These are phyloP conservation scores for Fusarium caatingaense DNA, from an alignment of 2,329 filamentous ascomycete species.

Conservation along the genomic window DNA sequence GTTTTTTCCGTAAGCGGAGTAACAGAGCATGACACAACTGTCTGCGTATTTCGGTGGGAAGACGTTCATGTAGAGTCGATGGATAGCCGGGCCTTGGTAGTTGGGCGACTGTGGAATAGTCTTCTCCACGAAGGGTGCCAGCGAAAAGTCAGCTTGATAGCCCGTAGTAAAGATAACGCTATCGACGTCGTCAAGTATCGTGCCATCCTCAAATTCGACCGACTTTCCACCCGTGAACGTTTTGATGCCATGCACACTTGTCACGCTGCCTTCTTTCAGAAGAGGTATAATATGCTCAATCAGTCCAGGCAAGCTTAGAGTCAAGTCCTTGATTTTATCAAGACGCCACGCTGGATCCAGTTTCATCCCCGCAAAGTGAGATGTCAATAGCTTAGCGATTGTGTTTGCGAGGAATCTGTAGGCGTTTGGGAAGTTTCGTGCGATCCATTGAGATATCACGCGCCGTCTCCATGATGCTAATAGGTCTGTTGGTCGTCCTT, in stretches of 20 bases:
- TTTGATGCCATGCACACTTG: conserved; percentile 17
- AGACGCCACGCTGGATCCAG: conserved; percentile 18
- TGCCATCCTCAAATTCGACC: conserved; percentile 31
- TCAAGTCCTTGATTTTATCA: conserved; percentile 2
- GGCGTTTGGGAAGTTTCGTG: background rate
- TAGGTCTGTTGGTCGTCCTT: conserved; percentile 13
- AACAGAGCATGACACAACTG: conserved; percentile 24
- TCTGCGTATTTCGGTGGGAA: conserved; percentile 23
- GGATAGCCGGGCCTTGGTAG: conserved; percentile 9
- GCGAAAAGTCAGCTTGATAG: conserved; percentile 8
- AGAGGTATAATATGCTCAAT: conserved; percentile 23
- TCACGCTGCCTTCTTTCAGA: conserved; percentile 9
- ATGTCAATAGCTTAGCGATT: conserved; percentile 1
- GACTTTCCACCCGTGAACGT: conserved; percentile 12
- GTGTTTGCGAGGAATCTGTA: conserved; percentile 8
- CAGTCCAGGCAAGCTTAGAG: conserved; percentile 9
- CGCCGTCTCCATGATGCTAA: conserved; percentile 24
- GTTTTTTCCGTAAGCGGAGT: conserved; percentile 27
- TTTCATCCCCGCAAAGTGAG: background rate
- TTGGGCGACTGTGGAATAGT: background rate
- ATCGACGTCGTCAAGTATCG: conserved; percentile 12
- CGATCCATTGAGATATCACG: conserved; percentile 21
- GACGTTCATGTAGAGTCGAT: conserved; percentile 23
- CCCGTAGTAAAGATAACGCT: conserved; percentile 25
- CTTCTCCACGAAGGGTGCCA: conserved; percentile 16